These are phyloP conservation scores for Dipteronia sinensis DNA, from an alignment of 345 rosid species.

Conservation along the genomic window DNA sequence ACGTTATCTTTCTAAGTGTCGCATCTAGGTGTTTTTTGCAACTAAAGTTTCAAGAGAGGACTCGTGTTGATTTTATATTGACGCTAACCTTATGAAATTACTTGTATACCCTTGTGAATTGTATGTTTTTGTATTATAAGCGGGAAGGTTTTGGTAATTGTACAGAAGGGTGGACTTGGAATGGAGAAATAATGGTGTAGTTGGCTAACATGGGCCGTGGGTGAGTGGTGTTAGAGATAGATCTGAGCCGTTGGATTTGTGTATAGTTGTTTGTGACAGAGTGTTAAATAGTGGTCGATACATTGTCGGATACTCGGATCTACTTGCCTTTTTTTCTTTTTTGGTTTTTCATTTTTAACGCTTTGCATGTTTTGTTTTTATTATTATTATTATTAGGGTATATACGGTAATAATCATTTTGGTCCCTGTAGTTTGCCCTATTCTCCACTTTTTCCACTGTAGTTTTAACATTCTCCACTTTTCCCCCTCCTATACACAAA, in stretches of 20 bases:
- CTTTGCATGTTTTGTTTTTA: too few species aligned
- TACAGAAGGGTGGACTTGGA: too few species aligned
- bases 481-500: too few species aligned
- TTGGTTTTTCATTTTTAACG: too few species aligned
- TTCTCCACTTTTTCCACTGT: too few species aligned
- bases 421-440: too few species aligned
- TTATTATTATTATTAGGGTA: too few species aligned
- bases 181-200: not conserved
- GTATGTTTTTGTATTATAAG: not conserved
- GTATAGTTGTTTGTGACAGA: slow-evolving; percentile 31
- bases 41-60: slow-evolving; percentile 34
- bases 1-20: slow-evolving; percentile 1
- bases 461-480: too few species aligned
- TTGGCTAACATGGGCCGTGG: slow-evolving; percentile 30
- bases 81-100: not conserved
- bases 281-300: slow-evolving; percentile 51
- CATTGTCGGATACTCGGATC: slow-evolving; percentile 69
- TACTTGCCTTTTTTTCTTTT: not conserved
- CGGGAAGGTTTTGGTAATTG: slow-evolving; percentile 10
- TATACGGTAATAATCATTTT: too few species aligned
- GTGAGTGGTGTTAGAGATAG: too few species aligned
- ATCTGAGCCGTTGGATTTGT: slow-evolving; percentile 39
- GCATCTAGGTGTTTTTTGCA: slow-evolving; percentile 29
- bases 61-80: slow-evolving; percentile 34
- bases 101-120: slow-evolving; percentile 15